These are phyloP conservation scores for Massarina eburnea DNA, from an alignment of 2,329 filamentous ascomycete genomes.

Conservation along the genomic window DNA sequence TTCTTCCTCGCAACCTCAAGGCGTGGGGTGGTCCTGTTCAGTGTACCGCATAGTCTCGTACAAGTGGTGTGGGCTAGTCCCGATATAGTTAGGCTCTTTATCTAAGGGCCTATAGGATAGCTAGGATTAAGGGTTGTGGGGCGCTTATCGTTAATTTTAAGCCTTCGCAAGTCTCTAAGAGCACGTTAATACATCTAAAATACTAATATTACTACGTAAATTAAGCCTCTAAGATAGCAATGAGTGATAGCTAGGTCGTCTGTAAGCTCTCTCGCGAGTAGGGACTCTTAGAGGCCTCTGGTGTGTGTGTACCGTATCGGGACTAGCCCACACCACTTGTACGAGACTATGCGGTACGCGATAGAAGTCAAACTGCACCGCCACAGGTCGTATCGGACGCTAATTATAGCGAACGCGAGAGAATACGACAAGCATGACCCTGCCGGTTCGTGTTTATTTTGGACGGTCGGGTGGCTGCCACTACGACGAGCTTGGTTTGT, in stretches of 20 bases:
- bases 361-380: slow-evolving; percentile 7
- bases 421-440: slow-evolving; percentile 13
- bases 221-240: neutral
- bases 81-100: too few relatives aligned
- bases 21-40: slow-evolving; percentile 24
- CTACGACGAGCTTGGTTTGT: slow-evolving; percentile 18
- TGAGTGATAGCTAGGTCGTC: neutral
- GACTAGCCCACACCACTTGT: neutral
- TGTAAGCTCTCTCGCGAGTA: too few relatives aligned
- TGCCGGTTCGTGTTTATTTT: slow-evolving; percentile 20
- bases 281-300: too few relatives aligned
- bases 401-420: slow-evolving; percentile 17
- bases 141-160: too few relatives aligned
- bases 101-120: too few relatives aligned
- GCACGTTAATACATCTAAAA: too few relatives aligned
- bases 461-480: slow-evolving; percentile 16
- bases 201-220: too few relatives aligned
- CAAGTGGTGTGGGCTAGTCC: too few relatives aligned
- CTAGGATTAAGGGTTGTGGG: too few relatives aligned
- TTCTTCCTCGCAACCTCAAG: too few relatives aligned
- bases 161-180: too few relatives aligned
- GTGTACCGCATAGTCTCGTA: slow-evolving; percentile 4
- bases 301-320: too few relatives aligned
- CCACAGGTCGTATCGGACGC: slow-evolving; percentile 17
- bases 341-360: neutral